Conservation (phyloP, 805 yeast genomes). For the Candida nanaspora region DNA sequence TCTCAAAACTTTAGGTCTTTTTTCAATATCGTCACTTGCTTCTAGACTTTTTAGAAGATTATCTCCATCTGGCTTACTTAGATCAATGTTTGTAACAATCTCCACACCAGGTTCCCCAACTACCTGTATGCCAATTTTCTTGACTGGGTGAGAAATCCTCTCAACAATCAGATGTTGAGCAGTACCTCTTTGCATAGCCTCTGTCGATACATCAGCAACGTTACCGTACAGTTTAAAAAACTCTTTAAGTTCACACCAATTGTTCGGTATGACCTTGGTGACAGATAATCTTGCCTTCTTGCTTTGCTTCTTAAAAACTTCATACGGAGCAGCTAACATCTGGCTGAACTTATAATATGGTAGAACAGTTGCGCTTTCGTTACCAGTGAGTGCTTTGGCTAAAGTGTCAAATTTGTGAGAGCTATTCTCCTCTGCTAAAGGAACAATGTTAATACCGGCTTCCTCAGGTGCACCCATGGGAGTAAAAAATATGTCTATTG, state of each 20-base stretch:
- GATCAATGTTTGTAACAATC: too few relatives aligned
- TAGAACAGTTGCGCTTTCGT: constrained; percentile 1
- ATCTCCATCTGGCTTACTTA: background rate
- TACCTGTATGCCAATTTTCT: constrained; percentile 1
- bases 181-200: constrained; percentile 40
- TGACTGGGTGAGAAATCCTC: constrained; percentile 32
- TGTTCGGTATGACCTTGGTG: constrained; percentile 47
- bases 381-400: constrained; percentile 1
- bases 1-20: too few relatives aligned
- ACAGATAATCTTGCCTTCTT: constrained; percentile 42
- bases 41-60: too few relatives aligned
- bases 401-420: constrained; percentile 3
- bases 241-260: constrained; percentile 64
- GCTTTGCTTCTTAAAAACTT: constrained; percentile 6
- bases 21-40: too few relatives aligned
- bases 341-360: constrained; percentile 14
- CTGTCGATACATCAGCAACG: constrained; percentile 23
- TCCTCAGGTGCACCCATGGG: too few relatives aligned
- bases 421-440: background rate
- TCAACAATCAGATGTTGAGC: constrained; percentile 43
- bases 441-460: too few relatives aligned
- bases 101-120: too few relatives aligned
- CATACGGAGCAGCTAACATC: constrained; percentile 11
- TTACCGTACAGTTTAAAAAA: constrained; percentile 45
- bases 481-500: background rate